Evolutionary conservation across 331 rosid species (phyloP), one percentile per base, ranked within the genome.

Genomic region (Malus hybrid): DNA sequence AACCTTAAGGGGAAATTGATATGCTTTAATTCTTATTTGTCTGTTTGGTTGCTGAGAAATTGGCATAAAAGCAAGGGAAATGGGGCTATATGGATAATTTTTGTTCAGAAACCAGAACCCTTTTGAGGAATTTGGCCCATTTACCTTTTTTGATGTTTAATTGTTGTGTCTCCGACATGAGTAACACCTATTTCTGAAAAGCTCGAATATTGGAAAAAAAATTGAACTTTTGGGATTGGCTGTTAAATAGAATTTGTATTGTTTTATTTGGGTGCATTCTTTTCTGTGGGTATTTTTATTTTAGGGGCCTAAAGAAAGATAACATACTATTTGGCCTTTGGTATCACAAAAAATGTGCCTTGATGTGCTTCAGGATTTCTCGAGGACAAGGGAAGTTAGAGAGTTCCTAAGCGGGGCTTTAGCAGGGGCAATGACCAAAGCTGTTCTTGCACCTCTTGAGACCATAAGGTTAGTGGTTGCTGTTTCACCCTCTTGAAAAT

Each of bases 401-500:
- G 99, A 94, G 87, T 94, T 93, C 83, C 78, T 88, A 29, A 94
- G 99, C 67, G 97, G 93, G 36, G 97, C 97, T 42, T 77, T 94
- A 62, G 96, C 99, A 65, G 98, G 97, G 79, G 97, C 97, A 22
- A 94, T 94, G 99, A 91, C 99, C 14, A 94, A 94, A 85, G 97
- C 96, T 75, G 76, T 91, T 33, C 99, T 94, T 85, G 97, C 95
- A 69, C 99, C 99, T 78, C 99, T 94, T 59, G 96, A 94, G 86
- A 94, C 99, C 39, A 86, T 94, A 87, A 90, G 98, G 97, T 90
- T 80, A 48, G 81, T 64, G 69, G 65, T 82, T 79, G 33, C 19
- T 61, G 68, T 32, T 64, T 31, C 69, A 1, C 24, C 27, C 57
- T 27, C 52, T 13, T 61, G 64, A 61, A 70, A 39, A 29, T 59